A percentile compares a stretch with the other conserved stretches of the same genome.
These are phyloP conservation scores for Trichoderma reesei DNA, from an alignment of 495 filamentous ascomycete species.

Conservation along the genomic window DNA sequence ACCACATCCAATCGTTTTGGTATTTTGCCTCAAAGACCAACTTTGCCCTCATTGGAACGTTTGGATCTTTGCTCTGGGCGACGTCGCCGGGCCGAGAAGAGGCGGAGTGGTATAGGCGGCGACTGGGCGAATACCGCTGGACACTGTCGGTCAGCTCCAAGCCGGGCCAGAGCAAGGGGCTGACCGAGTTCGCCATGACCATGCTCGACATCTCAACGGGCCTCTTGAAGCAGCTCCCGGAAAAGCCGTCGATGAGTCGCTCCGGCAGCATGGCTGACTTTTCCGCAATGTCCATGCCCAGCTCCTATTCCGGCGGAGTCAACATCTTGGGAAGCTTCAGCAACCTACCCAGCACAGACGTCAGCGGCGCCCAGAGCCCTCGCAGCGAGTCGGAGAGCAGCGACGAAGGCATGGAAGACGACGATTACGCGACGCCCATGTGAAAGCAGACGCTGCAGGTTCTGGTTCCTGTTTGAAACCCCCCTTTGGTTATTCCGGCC, in stretches of 20 bases:
- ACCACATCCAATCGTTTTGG: slow-evolving; percentile 69
- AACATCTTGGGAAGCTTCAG: slow-evolving; percentile 25
- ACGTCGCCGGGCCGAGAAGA: slow-evolving; percentile 81
- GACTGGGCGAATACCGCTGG: slow-evolving; percentile 87
- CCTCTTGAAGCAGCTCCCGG: slow-evolving; percentile 44
- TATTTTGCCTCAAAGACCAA: slow-evolving; percentile 74
- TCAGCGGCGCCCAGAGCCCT: slow-evolving; percentile 34
- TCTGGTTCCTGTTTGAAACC: neutral
- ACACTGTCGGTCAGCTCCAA: slow-evolving; percentile 79
- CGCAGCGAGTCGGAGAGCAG: slow-evolving; percentile 31
- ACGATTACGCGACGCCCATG: slow-evolving; percentile 13
- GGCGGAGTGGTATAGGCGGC: slow-evolving; percentile 84
- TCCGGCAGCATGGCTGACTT: slow-evolving; percentile 34
- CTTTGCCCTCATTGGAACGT: slow-evolving; percentile 73
- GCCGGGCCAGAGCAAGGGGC: slow-evolving; percentile 52
- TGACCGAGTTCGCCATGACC: slow-evolving; percentile 66
- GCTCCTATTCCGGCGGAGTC: slow-evolving; percentile 3
- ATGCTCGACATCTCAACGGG: slow-evolving; percentile 58
- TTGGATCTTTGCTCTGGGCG: slow-evolving; percentile 73
- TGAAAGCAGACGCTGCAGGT: too few species aligned
- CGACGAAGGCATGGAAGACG: slow-evolving; percentile 44
- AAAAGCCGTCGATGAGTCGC: slow-evolving; percentile 43
- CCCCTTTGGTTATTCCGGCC: neutral
- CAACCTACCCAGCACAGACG: slow-evolving; percentile 28
- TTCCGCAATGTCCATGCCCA: slow-evolving; percentile 23